Evolutionary conservation across 768 basidiomycete genomes (phyloP).

Genomic region (Mycena galopus): DNA sequence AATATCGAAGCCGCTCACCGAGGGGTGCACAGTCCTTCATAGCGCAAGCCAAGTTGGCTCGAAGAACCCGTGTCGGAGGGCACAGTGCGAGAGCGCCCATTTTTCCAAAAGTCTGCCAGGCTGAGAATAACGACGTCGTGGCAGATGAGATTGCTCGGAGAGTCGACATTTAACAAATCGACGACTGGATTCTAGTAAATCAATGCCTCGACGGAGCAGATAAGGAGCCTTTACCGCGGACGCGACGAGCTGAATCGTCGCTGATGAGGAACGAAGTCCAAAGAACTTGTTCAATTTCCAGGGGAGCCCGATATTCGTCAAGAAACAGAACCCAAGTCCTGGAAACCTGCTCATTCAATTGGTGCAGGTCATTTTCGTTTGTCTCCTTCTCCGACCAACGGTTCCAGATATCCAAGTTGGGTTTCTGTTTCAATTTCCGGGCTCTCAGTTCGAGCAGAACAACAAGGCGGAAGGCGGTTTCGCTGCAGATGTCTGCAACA

Average conservation of each 20-base stretch:
- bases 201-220: background rate
- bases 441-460: conserved; percentile 52
- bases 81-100: conserved; percentile 34
- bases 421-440: conserved; percentile 35
- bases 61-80: conserved; percentile 6
- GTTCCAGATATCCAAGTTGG: conserved; percentile 56
- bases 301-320: conserved; percentile 50
- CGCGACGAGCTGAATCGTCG: conserved; percentile 34
- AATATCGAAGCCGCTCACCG: conserved; percentile 48
- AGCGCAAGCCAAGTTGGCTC: conserved; percentile 38
- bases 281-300: conserved; percentile 61
- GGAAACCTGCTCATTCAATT: conserved; percentile 50
- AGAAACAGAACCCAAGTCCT: conserved; percentile 60
- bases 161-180: conserved; percentile 53
- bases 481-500: conserved; percentile 32
- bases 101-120: conserved; percentile 56
- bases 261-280: conserved; percentile 61
- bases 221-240: conserved; percentile 48
- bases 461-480: conserved; percentile 47
- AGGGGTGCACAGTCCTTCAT: conserved; percentile 59
- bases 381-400: conserved; percentile 52
- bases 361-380: conserved; percentile 40
- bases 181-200: conserved; percentile 50
- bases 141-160: conserved; percentile 52
- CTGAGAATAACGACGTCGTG: conserved; percentile 58